Conservation (phyloP, 192 early-diverging fungal species). For the Umbelopsis vinacea region DNA sequence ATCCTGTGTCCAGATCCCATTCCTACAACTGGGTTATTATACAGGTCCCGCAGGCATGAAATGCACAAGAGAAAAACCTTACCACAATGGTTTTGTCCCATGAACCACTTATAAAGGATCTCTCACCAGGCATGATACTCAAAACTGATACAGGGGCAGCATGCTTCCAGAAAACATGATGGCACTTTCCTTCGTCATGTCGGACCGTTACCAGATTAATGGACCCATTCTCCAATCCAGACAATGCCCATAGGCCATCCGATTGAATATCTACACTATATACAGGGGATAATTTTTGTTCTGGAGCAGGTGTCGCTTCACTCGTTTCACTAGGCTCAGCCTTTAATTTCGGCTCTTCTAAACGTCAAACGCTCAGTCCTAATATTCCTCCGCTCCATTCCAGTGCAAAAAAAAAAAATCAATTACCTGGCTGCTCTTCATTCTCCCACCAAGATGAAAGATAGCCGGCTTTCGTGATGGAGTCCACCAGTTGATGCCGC, state of each 20-base stretch:
- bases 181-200: constrained; percentile 93
- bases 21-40: constrained; percentile 36
- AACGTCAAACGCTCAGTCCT: neutral
- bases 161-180: constrained; percentile 83
- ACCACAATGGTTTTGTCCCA: constrained; percentile 90
- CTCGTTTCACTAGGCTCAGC: constrained; percentile 15
- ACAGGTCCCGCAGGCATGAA: no score
- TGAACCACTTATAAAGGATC: constrained; percentile 85
- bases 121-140: constrained; percentile 80
- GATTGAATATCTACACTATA: constrained; percentile 94
- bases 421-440: constrained; percentile 67
- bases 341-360: constrained; percentile 27
- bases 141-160: constrained; percentile 84
- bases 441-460: constrained; percentile 85
- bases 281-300: constrained; percentile 84
- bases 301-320: constrained; percentile 22
- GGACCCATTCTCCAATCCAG: constrained; percentile 79
- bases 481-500: constrained; percentile 83
- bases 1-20: constrained; percentile 89
- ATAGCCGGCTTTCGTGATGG: constrained; percentile 79
- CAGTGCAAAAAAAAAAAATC: neutral
- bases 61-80: no score
- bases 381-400: no score
- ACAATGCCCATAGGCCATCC: constrained; percentile 83
- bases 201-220: constrained; percentile 89